Evolutionary conservation across 257 asterid species (phyloP).

Genomic region (Osmanthus fragrans): DNA sequence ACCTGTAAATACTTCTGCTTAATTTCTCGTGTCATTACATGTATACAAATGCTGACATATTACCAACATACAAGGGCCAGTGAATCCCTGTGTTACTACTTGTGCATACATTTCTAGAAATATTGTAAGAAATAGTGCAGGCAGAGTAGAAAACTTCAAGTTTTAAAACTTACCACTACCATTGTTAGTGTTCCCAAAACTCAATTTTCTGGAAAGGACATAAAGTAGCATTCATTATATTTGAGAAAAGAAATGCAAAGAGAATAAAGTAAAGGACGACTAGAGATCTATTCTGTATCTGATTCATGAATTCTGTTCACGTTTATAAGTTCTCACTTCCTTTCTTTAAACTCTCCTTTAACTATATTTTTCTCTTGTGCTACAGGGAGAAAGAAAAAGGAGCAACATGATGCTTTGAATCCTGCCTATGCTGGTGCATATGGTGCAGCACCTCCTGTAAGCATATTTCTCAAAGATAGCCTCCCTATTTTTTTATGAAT

Average conservation of each 20-base stretch:
- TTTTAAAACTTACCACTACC: not conserved
- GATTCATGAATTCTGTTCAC: constrained; percentile 9
- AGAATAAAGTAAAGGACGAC: not conserved
- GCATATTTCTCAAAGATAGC: constrained; percentile 29
- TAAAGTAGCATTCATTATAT: not conserved
- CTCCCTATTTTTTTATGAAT: not conserved
- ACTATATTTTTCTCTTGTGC: constrained; percentile 13
- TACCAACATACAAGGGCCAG: not conserved
- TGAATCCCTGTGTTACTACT: not conserved
- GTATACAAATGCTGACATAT: not conserved
- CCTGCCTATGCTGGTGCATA: constrained; percentile 72
- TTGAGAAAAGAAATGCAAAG: not conserved
- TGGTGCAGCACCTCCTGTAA: constrained; percentile 90
- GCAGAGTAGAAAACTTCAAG: not conserved
- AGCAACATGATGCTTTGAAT: constrained; percentile 66
- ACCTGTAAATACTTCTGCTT: not conserved
- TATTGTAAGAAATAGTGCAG: not conserved
- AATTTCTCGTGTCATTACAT: not conserved
- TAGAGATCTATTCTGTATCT: not conserved
- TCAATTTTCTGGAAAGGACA: not conserved
- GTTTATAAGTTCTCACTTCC: not conserved
- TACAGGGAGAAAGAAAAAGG: constrained; percentile 91
- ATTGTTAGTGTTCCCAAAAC: not conserved
- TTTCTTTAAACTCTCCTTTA: not conserved
- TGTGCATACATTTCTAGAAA: not conserved